These are phyloP conservation scores for Iberis pinnata DNA, from an alignment of 345 rosid species.

Conservation along the genomic window DNA sequence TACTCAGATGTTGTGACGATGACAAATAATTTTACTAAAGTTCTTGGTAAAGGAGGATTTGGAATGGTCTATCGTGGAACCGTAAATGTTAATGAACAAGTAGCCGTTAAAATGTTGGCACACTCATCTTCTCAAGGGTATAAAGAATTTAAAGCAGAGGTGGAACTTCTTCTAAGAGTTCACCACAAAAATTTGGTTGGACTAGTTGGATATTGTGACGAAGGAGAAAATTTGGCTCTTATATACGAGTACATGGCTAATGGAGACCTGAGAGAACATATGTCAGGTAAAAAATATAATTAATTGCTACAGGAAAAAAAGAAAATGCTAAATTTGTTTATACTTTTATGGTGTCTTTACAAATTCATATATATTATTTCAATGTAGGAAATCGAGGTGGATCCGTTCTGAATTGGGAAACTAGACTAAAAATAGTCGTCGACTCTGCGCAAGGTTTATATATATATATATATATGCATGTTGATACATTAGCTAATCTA, in stretches of 20 bases:
- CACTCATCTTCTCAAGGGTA: constrained; percentile 43
- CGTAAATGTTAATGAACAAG: constrained; percentile 28
- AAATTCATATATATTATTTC: background rate
- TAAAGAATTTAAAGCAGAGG: constrained; percentile 44
- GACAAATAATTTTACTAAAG: constrained; percentile 35
- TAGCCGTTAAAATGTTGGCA: constrained; percentile 43
- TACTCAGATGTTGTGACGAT: constrained; percentile 33
- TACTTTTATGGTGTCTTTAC: background rate
- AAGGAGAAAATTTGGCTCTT: constrained; percentile 35
- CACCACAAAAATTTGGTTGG: constrained; percentile 39
- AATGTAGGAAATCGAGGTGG: constrained; percentile 24
- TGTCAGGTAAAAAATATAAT: constrained; percentile 23
- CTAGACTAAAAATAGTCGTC: constrained; percentile 38
- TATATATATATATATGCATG: background rate
- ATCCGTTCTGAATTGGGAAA: constrained; percentile 35
- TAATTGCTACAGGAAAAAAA: too few relatives aligned
- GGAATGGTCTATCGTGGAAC: constrained; percentile 42
- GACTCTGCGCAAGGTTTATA: constrained; percentile 46
- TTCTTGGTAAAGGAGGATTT: constrained; percentile 44
- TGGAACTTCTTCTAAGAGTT: constrained; percentile 37
- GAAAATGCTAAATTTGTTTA: background rate
- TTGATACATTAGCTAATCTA: too few relatives aligned
- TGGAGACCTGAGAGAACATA: constrained; percentile 24
- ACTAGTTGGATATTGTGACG: constrained; percentile 39
- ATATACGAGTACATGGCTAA: constrained; percentile 46